Conservation (phyloP, 2,329 filamentous ascomycete species). For the Arthrobotrys musiformis region DNA sequence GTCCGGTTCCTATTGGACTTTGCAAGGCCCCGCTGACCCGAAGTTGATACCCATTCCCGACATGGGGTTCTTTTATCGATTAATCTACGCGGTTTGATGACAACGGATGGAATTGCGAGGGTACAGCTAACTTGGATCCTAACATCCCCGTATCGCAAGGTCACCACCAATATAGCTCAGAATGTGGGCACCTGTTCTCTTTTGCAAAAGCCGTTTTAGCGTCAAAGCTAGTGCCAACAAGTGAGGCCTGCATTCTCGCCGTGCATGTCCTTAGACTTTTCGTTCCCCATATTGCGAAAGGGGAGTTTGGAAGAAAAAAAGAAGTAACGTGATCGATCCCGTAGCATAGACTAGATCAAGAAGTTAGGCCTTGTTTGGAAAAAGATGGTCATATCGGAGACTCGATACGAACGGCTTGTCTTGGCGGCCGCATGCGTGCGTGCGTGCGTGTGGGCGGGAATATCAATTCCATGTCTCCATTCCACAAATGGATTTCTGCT, state of each 20-base stretch:
- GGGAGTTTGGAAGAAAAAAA: conserved; percentile 1
- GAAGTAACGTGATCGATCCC: conserved; percentile 37
- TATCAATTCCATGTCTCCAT: neutral
- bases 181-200: conserved; percentile 1
- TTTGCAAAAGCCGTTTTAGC: conserved; percentile 36
- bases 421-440: too few relatives aligned
- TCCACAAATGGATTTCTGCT: neutral
- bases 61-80: conserved; percentile 30
- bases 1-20: neutral
- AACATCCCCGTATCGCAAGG: neutral
- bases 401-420: conserved; percentile 5
- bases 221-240: conserved; percentile 42
- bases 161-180: neutral
- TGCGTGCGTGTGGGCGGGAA: conserved; percentile 10
- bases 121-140: neutral
- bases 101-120: conserved; percentile 1
- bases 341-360: neutral
- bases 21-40: neutral
- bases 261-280: neutral
- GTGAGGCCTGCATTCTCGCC: conserved; percentile 12
- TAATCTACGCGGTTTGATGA: conserved; percentile 44
- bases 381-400: conserved; percentile 26
- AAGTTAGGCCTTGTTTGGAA: conserved; percentile 34
- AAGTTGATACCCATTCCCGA: neutral
- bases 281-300: conserved; percentile 12